Conservation (phyloP, 306 rosid genomes). For the Malus asiatica region DNA sequence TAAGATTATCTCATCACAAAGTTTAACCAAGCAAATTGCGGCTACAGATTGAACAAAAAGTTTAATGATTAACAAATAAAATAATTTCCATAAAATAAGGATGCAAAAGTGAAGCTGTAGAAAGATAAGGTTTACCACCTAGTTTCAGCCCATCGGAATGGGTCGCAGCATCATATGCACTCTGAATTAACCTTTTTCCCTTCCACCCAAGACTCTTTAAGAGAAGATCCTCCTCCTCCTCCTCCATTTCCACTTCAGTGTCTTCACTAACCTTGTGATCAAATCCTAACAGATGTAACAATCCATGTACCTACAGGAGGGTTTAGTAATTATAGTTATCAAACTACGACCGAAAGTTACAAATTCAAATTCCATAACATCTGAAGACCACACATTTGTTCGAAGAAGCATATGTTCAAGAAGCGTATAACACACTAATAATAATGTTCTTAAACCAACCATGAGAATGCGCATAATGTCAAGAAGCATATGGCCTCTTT, state of each 20-base stretch:
- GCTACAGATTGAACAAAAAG: constrained; percentile 5
- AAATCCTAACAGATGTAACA: constrained; percentile 88
- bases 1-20: constrained; percentile 42
- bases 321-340: constrained; percentile 10
- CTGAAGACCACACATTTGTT: neutral
- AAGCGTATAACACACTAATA: neutral
- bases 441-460: constrained; percentile 45
- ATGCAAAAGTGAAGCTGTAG: neutral
- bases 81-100: neutral
- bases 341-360: neutral
- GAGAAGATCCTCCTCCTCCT: constrained; percentile 63
- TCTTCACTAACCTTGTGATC: constrained; percentile 84
- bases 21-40: neutral
- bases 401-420: neutral
- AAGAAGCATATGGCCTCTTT: constrained; percentile 78
- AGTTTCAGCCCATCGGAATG: constrained; percentile 27
- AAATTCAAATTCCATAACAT: neutral
- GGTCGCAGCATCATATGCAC: constrained; percentile 48
- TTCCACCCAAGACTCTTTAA: constrained; percentile 73
- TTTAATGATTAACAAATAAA: neutral
- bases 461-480: constrained; percentile 82
- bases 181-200: constrained; percentile 81
- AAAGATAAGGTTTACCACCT: constrained; percentile 35
- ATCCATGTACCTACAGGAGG: constrained; percentile 65
- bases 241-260: constrained; percentile 88